Evolutionary conservation across 768 basidiomycete genomes (phyloP).

Genomic region (Tylopilus subfusipes): DNA sequence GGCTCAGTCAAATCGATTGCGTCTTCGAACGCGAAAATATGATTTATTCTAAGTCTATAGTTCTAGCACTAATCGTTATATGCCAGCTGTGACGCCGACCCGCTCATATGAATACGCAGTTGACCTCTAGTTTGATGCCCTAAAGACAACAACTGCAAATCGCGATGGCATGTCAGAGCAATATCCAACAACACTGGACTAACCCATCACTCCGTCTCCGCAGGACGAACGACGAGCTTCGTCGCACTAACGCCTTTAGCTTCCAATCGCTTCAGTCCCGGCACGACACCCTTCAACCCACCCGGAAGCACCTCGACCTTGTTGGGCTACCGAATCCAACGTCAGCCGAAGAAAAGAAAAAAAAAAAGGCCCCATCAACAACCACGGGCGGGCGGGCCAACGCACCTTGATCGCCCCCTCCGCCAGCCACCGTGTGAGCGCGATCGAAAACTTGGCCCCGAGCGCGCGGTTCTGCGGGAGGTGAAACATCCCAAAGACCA

Average conservation of each 20-base stretch:
- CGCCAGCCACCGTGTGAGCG: slow-evolving; percentile 16
- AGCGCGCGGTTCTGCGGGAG: slow-evolving; percentile 4
- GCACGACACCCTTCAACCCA: slow-evolving; percentile 33
- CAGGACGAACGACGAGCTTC: slow-evolving; percentile 36
- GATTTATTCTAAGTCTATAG: no score
- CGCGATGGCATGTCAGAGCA: no score
- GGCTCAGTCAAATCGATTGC: no score
- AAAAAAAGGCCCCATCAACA: background rate
- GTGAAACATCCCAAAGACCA: slow-evolving; percentile 6
- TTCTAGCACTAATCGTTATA: no score
- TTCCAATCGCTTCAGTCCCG: slow-evolving; percentile 32
- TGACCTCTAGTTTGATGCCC: no score
- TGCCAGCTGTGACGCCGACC: no score
- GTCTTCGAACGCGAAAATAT: no score
- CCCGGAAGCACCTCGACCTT: slow-evolving; percentile 36
- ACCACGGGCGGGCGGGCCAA: background rate
- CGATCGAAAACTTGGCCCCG: slow-evolving; percentile 8
- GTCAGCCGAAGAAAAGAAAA: no score
- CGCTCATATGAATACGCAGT: no score
- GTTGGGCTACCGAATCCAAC: slow-evolving; percentile 29
- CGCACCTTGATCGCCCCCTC: slow-evolving; percentile 18
- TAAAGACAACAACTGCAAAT: no score
- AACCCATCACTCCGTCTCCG: slow-evolving; percentile 4
- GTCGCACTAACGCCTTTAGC: slow-evolving; percentile 33
- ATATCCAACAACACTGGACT: background rate